phyloP scores from a whole-genome alignment of 1,284 basidiomycete species.

The Coriolopsis trogii region DNA sequence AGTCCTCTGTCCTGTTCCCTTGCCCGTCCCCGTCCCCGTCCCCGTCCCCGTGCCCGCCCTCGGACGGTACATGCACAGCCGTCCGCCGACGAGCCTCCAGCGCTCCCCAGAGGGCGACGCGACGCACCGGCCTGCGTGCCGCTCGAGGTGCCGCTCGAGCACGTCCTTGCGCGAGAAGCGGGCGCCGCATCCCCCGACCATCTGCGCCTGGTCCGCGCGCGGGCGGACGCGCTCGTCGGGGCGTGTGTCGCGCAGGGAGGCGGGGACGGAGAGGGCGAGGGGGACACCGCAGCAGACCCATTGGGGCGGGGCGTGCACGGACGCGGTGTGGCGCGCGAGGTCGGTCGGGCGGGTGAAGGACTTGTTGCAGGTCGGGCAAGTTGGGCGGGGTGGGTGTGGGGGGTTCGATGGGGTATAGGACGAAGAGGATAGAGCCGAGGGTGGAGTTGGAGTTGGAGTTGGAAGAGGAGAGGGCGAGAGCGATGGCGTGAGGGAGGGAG shows the following conservation, averaged over 20 bases:
- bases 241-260: background rate
- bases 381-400: background rate
- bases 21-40: background rate
- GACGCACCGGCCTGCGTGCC: conserved; percentile 5
- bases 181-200: conserved; percentile 29
- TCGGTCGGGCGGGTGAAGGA: conserved; percentile 10
- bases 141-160: conserved; percentile 26
- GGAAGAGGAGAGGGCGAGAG: too few relatives aligned
- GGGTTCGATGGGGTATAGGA: background rate
- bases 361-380: background rate
- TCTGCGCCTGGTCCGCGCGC: conserved; percentile 3
- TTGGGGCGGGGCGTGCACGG: conserved; percentile 8
- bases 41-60: background rate
- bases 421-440: too few relatives aligned
- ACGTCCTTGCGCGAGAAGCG: conserved; percentile 27
- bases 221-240: background rate
- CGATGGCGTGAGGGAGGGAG: too few relatives aligned
- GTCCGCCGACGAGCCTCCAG: background rate
- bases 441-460: too few relatives aligned
- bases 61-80: background rate
- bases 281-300: conserved; percentile 21
- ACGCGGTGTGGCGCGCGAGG: conserved; percentile 10
- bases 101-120: conserved; percentile 1
- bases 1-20: background rate
- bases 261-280: conserved; percentile 9